Evolutionary conservation across 129 eudicot species (phyloP).

Genomic region (Rutidosis leptorrhynchoides): DNA sequence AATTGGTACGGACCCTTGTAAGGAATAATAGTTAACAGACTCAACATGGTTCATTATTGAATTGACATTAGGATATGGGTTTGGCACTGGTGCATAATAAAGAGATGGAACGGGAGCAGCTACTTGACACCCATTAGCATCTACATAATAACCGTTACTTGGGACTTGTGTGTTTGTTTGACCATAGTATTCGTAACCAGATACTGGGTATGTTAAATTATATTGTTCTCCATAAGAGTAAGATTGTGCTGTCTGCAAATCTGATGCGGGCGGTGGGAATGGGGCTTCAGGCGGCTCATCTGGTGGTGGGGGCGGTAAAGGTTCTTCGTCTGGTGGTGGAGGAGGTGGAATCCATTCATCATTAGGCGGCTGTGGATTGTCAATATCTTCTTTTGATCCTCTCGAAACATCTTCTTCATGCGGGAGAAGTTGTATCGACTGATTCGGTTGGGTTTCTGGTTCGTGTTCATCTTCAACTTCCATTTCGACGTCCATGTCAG

Average conservation of each 20-base stretch:
- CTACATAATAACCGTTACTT: slow-evolving; percentile 41
- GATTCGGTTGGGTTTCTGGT: not conserved
- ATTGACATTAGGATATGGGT: slow-evolving; percentile 32
- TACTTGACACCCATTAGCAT: slow-evolving; percentile 55
- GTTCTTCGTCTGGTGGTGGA: slow-evolving; percentile 89
- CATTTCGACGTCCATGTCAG: slow-evolving; percentile 96
- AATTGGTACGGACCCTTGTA: slow-evolving; percentile 41
- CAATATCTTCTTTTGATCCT: slow-evolving; percentile 29
- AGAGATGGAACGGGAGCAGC: too few relatives aligned
- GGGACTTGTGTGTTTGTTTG: slow-evolving; percentile 37
- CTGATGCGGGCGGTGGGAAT: slow-evolving; percentile 40
- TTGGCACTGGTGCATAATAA: slow-evolving; percentile 45
- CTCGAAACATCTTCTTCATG: slow-evolving; percentile 12
- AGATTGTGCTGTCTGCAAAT: slow-evolving; percentile 42
- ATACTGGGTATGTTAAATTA: slow-evolving; percentile 43
- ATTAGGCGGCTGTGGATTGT: slow-evolving; percentile 54
- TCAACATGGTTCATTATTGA: slow-evolving; percentile 42
- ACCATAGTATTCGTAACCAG: slow-evolving; percentile 50
- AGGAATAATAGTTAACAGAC: slow-evolving; percentile 49
- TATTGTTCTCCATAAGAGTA: slow-evolving; percentile 55
- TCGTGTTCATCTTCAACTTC: slow-evolving; percentile 52
- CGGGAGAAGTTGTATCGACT: not conserved
- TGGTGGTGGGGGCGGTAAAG: slow-evolving; percentile 86
- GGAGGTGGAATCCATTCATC: slow-evolving; percentile 78
- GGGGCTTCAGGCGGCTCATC: slow-evolving; percentile 67